Conservation (phyloP, 2,329 filamentous ascomycete species). For the Neopestalotiopsis sp. region DNA sequence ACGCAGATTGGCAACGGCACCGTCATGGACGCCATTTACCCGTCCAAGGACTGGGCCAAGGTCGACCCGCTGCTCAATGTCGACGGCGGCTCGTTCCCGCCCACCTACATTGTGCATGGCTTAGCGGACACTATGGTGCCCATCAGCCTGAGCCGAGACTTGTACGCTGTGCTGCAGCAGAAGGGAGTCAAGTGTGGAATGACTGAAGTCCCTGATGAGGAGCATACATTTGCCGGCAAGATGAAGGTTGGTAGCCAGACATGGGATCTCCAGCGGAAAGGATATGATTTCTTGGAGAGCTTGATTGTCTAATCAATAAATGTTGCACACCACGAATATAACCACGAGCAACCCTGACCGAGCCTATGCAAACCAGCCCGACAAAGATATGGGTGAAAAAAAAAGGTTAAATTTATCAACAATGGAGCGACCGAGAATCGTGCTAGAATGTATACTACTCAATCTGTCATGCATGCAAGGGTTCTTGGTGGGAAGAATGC, state of each 20-base stretch:
- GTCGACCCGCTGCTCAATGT: slow-evolving; percentile 43
- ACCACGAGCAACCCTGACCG: too few species aligned
- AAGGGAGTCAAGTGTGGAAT: slow-evolving; percentile 40
- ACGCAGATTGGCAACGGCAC: slow-evolving; percentile 45
- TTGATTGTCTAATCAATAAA: neutral
- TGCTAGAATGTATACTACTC: too few species aligned
- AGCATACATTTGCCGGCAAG: slow-evolving; percentile 47
- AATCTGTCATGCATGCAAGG: too few species aligned
- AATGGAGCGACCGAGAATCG: too few species aligned
- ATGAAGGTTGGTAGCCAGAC: slow-evolving; percentile 44
- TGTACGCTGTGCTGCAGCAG: slow-evolving; percentile 32
- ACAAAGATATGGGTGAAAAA: too few species aligned
- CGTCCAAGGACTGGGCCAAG: slow-evolving; percentile 28
- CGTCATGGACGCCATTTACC: slow-evolving; percentile 40
- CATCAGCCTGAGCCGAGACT: slow-evolving; percentile 36
- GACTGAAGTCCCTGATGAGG: slow-evolving; percentile 43
- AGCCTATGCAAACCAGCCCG: neutral
- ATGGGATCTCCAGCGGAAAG: slow-evolving; percentile 40
- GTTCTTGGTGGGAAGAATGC: too few species aligned
- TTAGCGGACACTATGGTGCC: slow-evolving; percentile 44
- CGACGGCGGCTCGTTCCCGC: slow-evolving; percentile 32
- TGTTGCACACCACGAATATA: neutral
- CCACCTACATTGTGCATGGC: slow-evolving; percentile 49
- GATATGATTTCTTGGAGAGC: slow-evolving; percentile 47
- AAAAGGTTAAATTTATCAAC: too few species aligned